These are phyloP conservation scores for Suhomyces anneliseae DNA, from an alignment of 1,139 yeast species.

Conservation along the genomic window DNA sequence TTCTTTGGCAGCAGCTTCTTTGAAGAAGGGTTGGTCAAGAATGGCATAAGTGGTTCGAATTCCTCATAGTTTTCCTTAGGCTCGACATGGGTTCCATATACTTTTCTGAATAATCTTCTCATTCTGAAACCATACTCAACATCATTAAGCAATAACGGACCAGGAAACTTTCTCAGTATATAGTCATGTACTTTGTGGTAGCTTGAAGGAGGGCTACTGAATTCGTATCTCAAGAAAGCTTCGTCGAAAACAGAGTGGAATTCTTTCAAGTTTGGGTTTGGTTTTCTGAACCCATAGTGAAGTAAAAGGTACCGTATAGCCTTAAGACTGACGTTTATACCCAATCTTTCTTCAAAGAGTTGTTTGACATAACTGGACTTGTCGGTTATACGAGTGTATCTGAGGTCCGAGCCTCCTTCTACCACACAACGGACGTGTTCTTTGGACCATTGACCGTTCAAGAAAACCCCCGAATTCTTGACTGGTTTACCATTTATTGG, in stretches of 20 bases:
- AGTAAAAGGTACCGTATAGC: constrained; percentile 18
- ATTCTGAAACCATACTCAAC: constrained; percentile 18
- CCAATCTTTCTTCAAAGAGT: constrained; percentile 7
- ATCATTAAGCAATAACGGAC: constrained; percentile 9
- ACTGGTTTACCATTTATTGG: not conserved
- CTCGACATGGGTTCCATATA: constrained; percentile 18
- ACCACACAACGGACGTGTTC: constrained; percentile 11
- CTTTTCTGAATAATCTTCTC: constrained; percentile 17
- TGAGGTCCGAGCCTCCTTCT: constrained; percentile 7
- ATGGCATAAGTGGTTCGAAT: constrained; percentile 8
- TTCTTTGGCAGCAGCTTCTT: not conserved
- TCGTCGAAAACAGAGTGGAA: constrained; percentile 17
- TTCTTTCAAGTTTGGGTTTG: constrained; percentile 9
- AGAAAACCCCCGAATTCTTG: not conserved
- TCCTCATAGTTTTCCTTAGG: constrained; percentile 18
- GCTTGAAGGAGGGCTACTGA: constrained; percentile 2
- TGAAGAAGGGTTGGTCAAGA: not conserved
- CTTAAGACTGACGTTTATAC: constrained; percentile 11
- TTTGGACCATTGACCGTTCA: constrained; percentile 12
- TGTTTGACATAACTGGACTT: constrained; percentile 5
- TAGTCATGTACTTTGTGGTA: constrained; percentile 6
- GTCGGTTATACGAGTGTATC: not conserved
- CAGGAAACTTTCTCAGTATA: constrained; percentile 2
- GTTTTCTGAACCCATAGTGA: constrained; percentile 20
- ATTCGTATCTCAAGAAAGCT: constrained; percentile 12